Percentiles rank a stretch among this genome's conserved stretches.
Conservation (phyloP, 371 early-diverging fungal genomes). For the Syncephalis fuscata region DNA sequence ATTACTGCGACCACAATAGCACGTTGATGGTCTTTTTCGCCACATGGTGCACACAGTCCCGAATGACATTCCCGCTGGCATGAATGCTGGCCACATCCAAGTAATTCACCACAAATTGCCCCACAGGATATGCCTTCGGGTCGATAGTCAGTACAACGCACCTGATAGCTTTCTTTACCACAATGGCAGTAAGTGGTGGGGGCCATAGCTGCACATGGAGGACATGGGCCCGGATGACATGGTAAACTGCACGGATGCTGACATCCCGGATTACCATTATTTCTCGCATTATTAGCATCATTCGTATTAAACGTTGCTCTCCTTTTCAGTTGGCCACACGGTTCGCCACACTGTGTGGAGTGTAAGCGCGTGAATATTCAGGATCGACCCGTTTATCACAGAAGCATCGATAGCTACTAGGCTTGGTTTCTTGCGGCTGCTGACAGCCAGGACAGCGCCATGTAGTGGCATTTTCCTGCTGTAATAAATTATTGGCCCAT, state of each 20-base stretch:
- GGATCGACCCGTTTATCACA: constrained; percentile 72
- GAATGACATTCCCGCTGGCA: constrained; percentile 48
- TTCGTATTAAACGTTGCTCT: constrained; percentile 14
- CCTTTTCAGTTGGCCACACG: constrained; percentile 25
- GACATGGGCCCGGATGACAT: constrained; percentile 92
- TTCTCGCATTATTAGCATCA: no score
- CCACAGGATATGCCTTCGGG: constrained; percentile 43
- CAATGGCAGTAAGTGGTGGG: constrained; percentile 65
- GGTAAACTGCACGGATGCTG: constrained; percentile 24
- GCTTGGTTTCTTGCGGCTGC: constrained; percentile 37
- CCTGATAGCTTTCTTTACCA: constrained; percentile 41
- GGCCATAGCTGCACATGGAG: constrained; percentile 69
- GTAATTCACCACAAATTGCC: constrained; percentile 38
- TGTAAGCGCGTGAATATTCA: constrained; percentile 30
- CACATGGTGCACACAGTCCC: constrained; percentile 49
- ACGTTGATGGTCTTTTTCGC: constrained; percentile 30
- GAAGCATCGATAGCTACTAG: constrained; percentile 64
- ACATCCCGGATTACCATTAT: constrained; percentile 4
- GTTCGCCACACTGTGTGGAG: constrained; percentile 79
- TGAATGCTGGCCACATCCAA: constrained; percentile 53
- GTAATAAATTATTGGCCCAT: constrained; percentile 45
- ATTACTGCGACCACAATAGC: constrained; percentile 51
- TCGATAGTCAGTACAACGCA: constrained; percentile 53
- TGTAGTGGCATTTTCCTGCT: constrained; percentile 2
- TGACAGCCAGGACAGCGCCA: constrained; percentile 96